These are phyloP conservation scores for Aegilops umbellulata DNA, from an alignment of 176 grass and related monocot species.

Conservation along the genomic window DNA sequence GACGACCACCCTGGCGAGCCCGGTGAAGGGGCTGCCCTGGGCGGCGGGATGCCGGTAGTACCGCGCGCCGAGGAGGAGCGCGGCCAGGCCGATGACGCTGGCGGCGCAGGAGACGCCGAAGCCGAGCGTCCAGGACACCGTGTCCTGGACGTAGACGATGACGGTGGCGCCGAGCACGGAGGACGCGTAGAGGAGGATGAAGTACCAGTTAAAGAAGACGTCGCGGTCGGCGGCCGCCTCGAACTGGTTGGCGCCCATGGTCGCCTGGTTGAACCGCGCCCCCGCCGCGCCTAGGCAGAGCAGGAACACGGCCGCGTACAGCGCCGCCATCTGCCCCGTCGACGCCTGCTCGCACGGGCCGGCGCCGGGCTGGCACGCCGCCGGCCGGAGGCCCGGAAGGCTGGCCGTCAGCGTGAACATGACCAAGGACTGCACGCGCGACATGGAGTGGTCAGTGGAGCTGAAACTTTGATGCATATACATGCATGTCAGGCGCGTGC, in stretches of 20 bases:
- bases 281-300: conserved; percentile 57
- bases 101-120: conserved; percentile 36
- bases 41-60: conserved; percentile 46
- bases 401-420: conserved; percentile 63
- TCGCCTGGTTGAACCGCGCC: conserved; percentile 62
- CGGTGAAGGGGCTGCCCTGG: conserved; percentile 69
- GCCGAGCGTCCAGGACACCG: conserved; percentile 53
- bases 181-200: conserved; percentile 53
- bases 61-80: conserved; percentile 46
- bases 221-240: conserved; percentile 43
- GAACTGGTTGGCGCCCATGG: conserved; percentile 79
- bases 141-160: conserved; percentile 69
- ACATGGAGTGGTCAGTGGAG: too few species aligned
- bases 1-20: conserved; percentile 47
- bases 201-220: conserved; percentile 84
- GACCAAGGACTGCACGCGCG: conserved; percentile 35
- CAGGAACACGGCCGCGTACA: conserved; percentile 49
- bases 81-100: conserved; percentile 24
- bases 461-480: too few species aligned
- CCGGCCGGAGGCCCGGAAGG: conserved; percentile 24
- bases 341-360: conserved; percentile 41
- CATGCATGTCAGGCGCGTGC: background rate
- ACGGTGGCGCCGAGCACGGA: conserved; percentile 48
- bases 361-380: conserved; percentile 15
- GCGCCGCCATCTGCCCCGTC: conserved; percentile 34